Evolutionary conservation across 2,329 filamentous ascomycete species (phyloP), one percentile per base, ranked within the genome.

Genomic region (Apiospora saccharicola): DNA sequence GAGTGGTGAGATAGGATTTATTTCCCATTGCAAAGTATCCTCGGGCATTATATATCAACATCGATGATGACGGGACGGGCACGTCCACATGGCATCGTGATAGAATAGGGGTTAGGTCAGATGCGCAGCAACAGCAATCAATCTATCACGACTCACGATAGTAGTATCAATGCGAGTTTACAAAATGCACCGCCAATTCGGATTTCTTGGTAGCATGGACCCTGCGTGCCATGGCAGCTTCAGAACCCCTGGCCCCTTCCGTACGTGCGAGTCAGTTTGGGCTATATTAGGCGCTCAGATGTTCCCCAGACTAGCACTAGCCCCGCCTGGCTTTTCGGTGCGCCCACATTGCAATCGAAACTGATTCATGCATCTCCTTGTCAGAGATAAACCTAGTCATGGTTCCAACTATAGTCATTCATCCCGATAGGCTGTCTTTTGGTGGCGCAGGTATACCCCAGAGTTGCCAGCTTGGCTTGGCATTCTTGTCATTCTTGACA

Each of bases 301-400:
- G 34, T 41, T 64, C 57, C 57, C 57, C 57, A n/a, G 34, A 41
- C 53, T 61, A 61, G 5, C 14, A 61, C 30, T 61, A 61, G 30
- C 53, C 26, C 53, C 19, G 30, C 22, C 53, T 30, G 34, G 51
- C 26, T 26, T 34, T 57, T 57, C 26, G 14, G 51, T 6, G 24
- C 24, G 24, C 24, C 49, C 49, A 53, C 49, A 26, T 10, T 16
- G 26, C 16, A 30, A 34, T 34, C 14, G 13, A 10, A 10, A 26
- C 8, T 14, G 19, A 34, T 57, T 26, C 51, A 57, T 57, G 26
- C 51, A 16, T 16, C 30, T 57, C 51, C 51, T 57, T 1, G 51
- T 57, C 5, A 30, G 51, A 16, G 14, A 57, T 19, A 57, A 57
- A 57, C 5, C 51, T 57, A 57, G 51, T 57, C 26, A 2, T 22